phyloP scores from a whole-genome alignment of 2,329 filamentous ascomycete species.

The Neofusicoccum cordaticola region DNA sequence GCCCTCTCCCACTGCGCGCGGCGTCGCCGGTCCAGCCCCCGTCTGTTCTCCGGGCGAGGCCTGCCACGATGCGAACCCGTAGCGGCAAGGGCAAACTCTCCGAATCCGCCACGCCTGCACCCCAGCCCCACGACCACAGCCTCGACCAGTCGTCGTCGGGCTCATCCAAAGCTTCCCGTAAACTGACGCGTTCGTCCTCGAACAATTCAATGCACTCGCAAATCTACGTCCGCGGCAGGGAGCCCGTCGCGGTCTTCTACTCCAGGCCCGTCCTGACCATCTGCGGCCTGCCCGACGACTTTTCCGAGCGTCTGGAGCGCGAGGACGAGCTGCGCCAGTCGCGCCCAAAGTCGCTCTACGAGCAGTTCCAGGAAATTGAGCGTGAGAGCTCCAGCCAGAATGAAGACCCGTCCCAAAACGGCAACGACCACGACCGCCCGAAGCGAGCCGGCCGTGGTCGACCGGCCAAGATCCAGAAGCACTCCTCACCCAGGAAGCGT shows the following conservation, averaged over 20 bases:
- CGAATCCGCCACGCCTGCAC: slow-evolving; percentile 15
- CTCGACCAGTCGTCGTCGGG: slow-evolving; percentile 3
- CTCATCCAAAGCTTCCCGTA: slow-evolving; percentile 22
- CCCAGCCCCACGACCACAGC: slow-evolving; percentile 10
- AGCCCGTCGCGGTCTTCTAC: slow-evolving; percentile 31
- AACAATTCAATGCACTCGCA: slow-evolving; percentile 32
- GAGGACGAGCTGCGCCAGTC: slow-evolving; percentile 4
- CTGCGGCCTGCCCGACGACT: slow-evolving; percentile 26
- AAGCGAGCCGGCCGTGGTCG: slow-evolving; percentile 16
- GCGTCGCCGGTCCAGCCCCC: background rate
- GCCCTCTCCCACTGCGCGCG: background rate
- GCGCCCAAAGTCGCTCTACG: slow-evolving; percentile 11
- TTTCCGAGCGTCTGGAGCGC: slow-evolving; percentile 8
- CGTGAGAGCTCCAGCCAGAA: slow-evolving; percentile 15
- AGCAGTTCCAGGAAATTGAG: slow-evolving; percentile 17
- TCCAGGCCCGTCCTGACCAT: slow-evolving; percentile 33
- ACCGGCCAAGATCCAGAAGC: slow-evolving; percentile 19
- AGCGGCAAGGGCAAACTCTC: slow-evolving; percentile 18
- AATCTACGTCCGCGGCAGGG: slow-evolving; percentile 23
- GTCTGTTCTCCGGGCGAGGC: background rate
- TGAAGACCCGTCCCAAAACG: slow-evolving; percentile 14
- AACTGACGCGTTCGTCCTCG: slow-evolving; percentile 33
- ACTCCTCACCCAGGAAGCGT: slow-evolving; percentile 28
- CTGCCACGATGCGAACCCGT: slow-evolving; percentile 17
- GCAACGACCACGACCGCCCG: slow-evolving; percentile 14